Evolutionary conservation across 139 green algal species (phyloP), one percentile per base, ranked within the genome.

Genomic region (Tetradesmus lagerheimii): DNA sequence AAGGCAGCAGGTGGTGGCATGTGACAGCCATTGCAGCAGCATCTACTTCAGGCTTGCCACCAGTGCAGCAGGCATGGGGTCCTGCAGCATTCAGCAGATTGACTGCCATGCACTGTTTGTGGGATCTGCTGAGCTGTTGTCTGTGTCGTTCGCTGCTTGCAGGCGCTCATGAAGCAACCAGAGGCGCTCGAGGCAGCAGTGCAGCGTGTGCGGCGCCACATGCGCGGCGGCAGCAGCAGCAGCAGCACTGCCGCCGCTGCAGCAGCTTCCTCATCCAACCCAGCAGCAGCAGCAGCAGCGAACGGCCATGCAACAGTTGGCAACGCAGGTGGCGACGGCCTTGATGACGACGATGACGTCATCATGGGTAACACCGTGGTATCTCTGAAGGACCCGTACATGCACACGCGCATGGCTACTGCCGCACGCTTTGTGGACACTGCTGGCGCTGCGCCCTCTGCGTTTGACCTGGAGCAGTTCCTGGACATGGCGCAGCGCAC

Each of bases 381-480:
- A 31, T 96, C 93, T 0, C 93, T 98, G 12, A 92, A 90, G 75
- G 94, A 93, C 89, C 96, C 96, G 8, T 83, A 96, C 41, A 92
- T 85, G 8, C 87, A 88, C 57, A 38, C 50, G 4, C 93, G 96
- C 77, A 93, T 98, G 29, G 50, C 53, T 27, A 94, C 87, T 14
- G 93, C 95, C 18, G 95, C 85, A 4, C 90, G 94, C 34, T 96
- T 93, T 43, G 67, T 39, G 4, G 64, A 88, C 83, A 35, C 38
- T 3, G 88, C 91, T 50, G 50, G 89, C 31, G 31, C 6, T 37
- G 95, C 93, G 14, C 92, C 97, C 47, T 87, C 88, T 18, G 89
- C 91, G 31, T 99, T 99, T 91, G 96, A 99, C 91, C 92, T 99
- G 76, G 94, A 96, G 53, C 90, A 93, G 31, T 98, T 98, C 90